Base-by-base conservation (phyloP, 176 grass and related monocot species). In the Eragrostis curvula region DNA sequence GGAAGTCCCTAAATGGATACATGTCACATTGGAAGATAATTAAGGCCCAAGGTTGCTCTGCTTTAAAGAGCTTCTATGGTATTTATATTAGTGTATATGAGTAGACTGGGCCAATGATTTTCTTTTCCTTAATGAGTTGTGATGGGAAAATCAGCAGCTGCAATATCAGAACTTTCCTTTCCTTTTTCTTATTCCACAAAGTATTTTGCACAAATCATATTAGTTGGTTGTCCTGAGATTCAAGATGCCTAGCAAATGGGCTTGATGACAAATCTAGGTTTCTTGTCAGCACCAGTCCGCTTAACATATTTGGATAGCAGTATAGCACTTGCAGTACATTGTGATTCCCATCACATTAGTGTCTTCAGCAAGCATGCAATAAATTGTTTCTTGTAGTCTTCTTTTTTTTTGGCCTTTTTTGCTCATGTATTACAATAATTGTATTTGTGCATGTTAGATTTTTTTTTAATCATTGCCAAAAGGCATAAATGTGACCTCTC, bases 301-400 rank as follows among this genome's bases (percentile, higher is more conserved):
- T 68, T 27, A 5, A 55, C 12, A 49, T 68, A 9, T 49, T 21
- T 45, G 25, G 42, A 61, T 64, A 56, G 8, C 25, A 77, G 42
- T 29, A 61, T 64, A 56, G 8, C 25, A 77, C 50, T 29, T 9
- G 25, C 51, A 29, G 2, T 81, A 42, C 25, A 60, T 52, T 6
- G 53, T 59, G 13, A 8, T 87, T 60, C 62, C 18, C 55, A 64
- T 82, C 39, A 68, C 27, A 70, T n/a, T n/a, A n/a, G 20, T 78
- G 11, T 29, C 39, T 81, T 70, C 8, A 15, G 42, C 68, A 47
- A 12, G 61, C 52, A 14, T 39, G 42, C 3, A 46, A 17, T 59
- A n/a, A 13, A 28, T 39, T 51, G 3, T 66, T 77, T 77, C 18
- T 57, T 50, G n/a, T 50, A 3, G 5, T 20, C 24, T 3, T 7